phyloP scores from a whole-genome alignment of 2,329 filamentous ascomycete species.

The Ophioceras dolichostomum region DNA sequence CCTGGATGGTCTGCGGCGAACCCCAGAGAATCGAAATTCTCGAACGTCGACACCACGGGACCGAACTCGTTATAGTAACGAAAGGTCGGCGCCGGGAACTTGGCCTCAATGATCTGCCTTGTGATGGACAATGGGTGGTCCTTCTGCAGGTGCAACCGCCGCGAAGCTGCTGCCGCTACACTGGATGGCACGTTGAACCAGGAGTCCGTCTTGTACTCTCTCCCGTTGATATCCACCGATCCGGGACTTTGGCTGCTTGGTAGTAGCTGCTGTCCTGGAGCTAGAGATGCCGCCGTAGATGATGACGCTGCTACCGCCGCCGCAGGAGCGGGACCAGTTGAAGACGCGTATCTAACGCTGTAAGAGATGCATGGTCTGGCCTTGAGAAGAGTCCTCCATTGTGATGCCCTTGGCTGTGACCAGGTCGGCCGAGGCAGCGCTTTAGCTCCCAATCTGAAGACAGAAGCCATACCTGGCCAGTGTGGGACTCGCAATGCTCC shows the following conservation, averaged over 20 bases:
- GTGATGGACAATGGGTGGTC: slow-evolving; percentile 89
- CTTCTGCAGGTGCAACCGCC: slow-evolving; percentile 76
- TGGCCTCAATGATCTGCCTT: slow-evolving; percentile 80
- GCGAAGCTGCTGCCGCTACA: slow-evolving; percentile 62
- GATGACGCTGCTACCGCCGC: no score
- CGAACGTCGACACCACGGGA: slow-evolving; percentile 69
- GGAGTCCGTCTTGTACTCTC: slow-evolving; percentile 53
- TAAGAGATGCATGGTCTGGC: no score
- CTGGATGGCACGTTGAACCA: slow-evolving; percentile 78
- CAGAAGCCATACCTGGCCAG: no score
- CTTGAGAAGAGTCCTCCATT: no score
- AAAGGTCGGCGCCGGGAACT: slow-evolving; percentile 64
- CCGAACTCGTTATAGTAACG: slow-evolving; percentile 66
- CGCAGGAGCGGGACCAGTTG: no score
- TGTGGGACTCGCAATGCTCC: no score
- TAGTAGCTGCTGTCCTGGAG: no score
- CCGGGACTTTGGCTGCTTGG: slow-evolving; percentile 17
- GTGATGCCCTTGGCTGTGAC: no score
- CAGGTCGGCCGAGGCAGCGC: no score
- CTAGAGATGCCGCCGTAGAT: no score
- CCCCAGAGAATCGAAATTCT: slow-evolving; percentile 96
- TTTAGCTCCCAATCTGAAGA: no score
- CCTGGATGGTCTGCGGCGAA: slow-evolving; percentile 84
- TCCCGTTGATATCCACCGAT: slow-evolving; percentile 47
- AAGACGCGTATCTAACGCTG: no score